Percentiles rank a stretch among this genome's conserved stretches.
These are phyloP conservation scores for Phytopythium boreale DNA, from an alignment of 352 stramenopile genomes.

Conservation along the genomic window DNA sequence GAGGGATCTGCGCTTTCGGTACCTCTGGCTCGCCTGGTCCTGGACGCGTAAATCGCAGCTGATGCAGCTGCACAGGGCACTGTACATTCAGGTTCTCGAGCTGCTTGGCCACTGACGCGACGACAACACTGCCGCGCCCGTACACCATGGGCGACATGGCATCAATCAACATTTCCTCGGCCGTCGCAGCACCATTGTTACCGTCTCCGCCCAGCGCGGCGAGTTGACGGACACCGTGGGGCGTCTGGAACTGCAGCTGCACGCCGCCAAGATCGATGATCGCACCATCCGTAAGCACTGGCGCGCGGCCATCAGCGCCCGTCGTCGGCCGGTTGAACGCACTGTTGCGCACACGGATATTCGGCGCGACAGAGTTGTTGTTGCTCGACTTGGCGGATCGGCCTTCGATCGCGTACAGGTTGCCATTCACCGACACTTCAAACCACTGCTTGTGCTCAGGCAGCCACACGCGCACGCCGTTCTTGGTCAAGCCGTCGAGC, in stretches of 20 bases:
- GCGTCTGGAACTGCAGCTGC: slow-evolving; percentile 72
- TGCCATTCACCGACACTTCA: slow-evolving; percentile 79
- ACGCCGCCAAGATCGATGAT: slow-evolving; percentile 79
- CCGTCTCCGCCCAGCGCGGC: neutral
- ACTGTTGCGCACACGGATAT: slow-evolving; percentile 32
- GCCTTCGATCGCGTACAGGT: slow-evolving; percentile 63
- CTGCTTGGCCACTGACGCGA: slow-evolving; percentile 56
- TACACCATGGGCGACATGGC: slow-evolving; percentile 30
- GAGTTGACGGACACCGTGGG: slow-evolving; percentile 16
- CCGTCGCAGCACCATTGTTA: neutral
- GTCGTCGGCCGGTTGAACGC: slow-evolving; percentile 64
- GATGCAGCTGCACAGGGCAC: slow-evolving; percentile 74
- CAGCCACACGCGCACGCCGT: slow-evolving; percentile 77
- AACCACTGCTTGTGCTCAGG: slow-evolving; percentile 71
- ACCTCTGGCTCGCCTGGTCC: slow-evolving; percentile 34
- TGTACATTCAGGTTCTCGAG: slow-evolving; percentile 71
- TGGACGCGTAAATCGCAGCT: slow-evolving; percentile 48
- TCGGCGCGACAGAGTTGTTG: neutral
- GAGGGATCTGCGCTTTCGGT: slow-evolving; percentile 50
- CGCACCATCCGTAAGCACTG: slow-evolving; percentile 61
- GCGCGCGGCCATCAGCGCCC: slow-evolving; percentile 26
- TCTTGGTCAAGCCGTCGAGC: slow-evolving; percentile 78
- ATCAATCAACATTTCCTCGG: slow-evolving; percentile 12
- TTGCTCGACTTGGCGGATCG: slow-evolving; percentile 17
- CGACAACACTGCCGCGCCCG: slow-evolving; percentile 16